phyloP scores from a whole-genome alignment of 1,284 basidiomycete species.

The Moniliella sp. region DNA sequence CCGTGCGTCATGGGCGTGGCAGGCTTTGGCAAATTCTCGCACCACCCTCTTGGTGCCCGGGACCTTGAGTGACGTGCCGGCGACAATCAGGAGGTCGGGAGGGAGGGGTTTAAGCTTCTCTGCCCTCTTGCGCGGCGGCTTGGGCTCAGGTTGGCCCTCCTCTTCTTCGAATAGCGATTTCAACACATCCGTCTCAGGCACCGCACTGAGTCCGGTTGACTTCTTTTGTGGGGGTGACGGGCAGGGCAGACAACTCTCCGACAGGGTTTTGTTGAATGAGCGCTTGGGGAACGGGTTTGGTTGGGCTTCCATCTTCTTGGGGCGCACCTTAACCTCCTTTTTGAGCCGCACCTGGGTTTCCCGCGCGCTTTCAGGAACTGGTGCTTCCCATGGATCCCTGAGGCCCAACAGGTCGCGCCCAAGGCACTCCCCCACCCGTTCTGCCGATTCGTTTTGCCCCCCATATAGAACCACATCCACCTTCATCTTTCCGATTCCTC shows the following conservation, averaged over 20 bases:
- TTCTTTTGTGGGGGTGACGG: too few species aligned
- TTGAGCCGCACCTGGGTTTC: slow-evolving; percentile 9
- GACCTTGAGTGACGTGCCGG: slow-evolving; percentile 86
- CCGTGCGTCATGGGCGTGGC: slow-evolving; percentile 40
- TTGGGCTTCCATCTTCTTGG: neutral
- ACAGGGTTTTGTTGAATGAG: too few species aligned
- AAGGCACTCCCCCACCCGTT: slow-evolving; percentile 44
- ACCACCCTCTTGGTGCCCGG: slow-evolving; percentile 78
- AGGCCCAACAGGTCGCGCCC: slow-evolving; percentile 26
- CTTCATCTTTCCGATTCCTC: slow-evolving; percentile 58
- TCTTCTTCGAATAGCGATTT: too few species aligned
- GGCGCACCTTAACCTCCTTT: slow-evolving; percentile 1
- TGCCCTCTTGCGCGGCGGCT: slow-evolving; percentile 3
- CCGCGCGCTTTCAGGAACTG: slow-evolving; percentile 18
- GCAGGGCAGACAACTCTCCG: too few species aligned
- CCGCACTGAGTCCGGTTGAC: too few species aligned
- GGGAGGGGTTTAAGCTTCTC: slow-evolving; percentile 31
- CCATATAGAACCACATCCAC: slow-evolving; percentile 78
- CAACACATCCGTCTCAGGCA: too few species aligned
- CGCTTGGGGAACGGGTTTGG: neutral
- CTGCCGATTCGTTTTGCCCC: slow-evolving; percentile 62
- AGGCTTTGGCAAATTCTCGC: slow-evolving; percentile 67
- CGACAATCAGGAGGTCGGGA: slow-evolving; percentile 77
- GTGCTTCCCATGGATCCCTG: slow-evolving; percentile 22
- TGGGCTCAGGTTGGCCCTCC: neutral